Conservation (phyloP, 345 rosid species). For the Syzygium jambos region DNA sequence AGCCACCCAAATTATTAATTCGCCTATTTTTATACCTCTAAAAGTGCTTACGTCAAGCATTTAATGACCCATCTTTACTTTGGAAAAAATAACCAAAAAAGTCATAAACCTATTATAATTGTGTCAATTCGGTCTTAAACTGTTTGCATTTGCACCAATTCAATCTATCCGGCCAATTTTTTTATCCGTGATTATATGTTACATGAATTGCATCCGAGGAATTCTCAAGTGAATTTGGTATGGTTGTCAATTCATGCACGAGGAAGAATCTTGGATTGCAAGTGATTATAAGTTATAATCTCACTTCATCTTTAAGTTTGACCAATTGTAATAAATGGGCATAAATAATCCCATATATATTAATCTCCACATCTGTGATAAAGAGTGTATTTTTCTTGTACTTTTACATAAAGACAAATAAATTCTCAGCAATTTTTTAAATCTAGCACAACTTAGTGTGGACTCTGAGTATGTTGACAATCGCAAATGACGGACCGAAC, state of each 20-base stretch:
- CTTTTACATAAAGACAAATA: not conserved
- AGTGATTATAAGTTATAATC: not conserved
- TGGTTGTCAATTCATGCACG: not conserved
- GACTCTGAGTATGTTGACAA: not conserved
- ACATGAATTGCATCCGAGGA: not conserved
- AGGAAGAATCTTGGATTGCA: not conserved
- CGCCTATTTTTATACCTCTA: not conserved
- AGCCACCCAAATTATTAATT: not conserved
- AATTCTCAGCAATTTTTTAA: not conserved
- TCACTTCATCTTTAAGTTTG: not conserved
- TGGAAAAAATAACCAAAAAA: not conserved
- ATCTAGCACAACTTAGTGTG: not conserved
- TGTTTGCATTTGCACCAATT: no score
- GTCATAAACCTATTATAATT: no score
- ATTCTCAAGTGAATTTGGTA: not conserved
- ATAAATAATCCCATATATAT: not conserved
- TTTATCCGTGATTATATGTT: not conserved
- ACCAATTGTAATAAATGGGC: not conserved
- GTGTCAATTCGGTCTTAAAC: no score
- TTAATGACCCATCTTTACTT: not conserved
- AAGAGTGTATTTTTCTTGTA: no score
- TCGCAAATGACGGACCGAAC: not conserved
- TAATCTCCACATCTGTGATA: not conserved
- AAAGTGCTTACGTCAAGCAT: not conserved
- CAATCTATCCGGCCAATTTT: no score